Evolutionary conservation across 805 yeast species (phyloP).

Genomic region (Nakazawaea sp.): DNA sequence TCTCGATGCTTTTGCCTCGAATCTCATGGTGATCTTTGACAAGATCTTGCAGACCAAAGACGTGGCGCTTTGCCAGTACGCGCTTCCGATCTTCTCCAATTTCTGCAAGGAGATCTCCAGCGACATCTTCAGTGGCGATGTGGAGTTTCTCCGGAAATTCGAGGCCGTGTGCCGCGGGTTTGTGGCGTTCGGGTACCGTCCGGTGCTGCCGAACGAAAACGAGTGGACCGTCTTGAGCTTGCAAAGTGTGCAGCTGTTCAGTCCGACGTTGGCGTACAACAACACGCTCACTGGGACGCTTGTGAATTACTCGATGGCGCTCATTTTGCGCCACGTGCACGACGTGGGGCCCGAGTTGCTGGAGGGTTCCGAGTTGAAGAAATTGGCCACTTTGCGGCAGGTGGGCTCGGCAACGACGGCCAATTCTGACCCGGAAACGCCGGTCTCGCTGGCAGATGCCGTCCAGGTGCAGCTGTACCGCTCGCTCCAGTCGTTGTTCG

Average conservation of each 20-base stretch:
- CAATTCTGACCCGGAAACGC: background rate
- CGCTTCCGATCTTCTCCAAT: slow-evolving; percentile 38
- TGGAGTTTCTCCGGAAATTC: slow-evolving; percentile 33
- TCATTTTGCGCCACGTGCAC: slow-evolving; percentile 30
- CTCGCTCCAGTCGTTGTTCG: slow-evolving; percentile 56
- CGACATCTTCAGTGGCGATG: slow-evolving; percentile 40
- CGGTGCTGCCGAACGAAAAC: slow-evolving; percentile 23
- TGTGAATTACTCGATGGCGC: slow-evolving; percentile 27
- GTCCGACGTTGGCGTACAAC: slow-evolving; percentile 30
- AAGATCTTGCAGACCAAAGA: slow-evolving; percentile 52
- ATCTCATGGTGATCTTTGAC: slow-evolving; percentile 54
- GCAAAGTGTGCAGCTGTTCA: slow-evolving; percentile 30
- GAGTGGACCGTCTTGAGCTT: slow-evolving; percentile 43
- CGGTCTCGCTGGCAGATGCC: slow-evolving; percentile 11
- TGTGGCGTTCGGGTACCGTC: slow-evolving; percentile 17
- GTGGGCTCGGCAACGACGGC: slow-evolving; percentile 24
- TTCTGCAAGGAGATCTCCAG: slow-evolving; percentile 30
- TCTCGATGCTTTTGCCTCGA: slow-evolving; percentile 71
- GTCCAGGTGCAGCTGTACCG: slow-evolving; percentile 14
- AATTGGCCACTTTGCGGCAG: slow-evolving; percentile 19
- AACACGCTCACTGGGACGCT: slow-evolving; percentile 23
- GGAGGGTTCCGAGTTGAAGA: slow-evolving; percentile 5
- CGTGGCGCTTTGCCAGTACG: slow-evolving; percentile 48
- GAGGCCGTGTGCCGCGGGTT: slow-evolving; percentile 19
- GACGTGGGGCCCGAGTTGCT: slow-evolving; percentile 11